Evolutionary conservation across 169 alveolate genomes (phyloP).

Genomic region (Cryptosporidium parvum): DNA sequence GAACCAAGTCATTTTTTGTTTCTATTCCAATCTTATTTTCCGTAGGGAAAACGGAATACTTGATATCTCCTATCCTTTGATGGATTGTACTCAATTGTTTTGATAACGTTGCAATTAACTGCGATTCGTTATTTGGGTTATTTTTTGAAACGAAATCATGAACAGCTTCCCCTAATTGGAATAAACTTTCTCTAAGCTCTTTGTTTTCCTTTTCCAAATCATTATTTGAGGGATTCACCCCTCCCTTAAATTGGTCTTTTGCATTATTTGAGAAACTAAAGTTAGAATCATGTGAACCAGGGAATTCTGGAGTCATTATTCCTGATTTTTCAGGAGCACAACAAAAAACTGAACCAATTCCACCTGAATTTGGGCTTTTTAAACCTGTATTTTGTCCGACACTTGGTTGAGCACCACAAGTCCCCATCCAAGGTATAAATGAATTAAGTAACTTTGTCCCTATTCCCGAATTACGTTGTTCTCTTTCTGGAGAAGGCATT

Average conservation of each 20-base stretch:
- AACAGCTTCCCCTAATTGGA: conserved; percentile 73
- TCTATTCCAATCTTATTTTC: conserved; percentile 20
- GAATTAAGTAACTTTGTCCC: conserved; percentile 41
- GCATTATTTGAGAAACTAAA: conserved; percentile 57
- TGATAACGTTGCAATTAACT: conserved; percentile 61
- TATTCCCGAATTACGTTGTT: conserved; percentile 19
- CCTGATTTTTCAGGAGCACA: conserved; percentile 22
- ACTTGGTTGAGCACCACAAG: conserved; percentile 52
- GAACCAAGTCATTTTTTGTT: conserved; percentile 37
- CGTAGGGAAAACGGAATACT: conserved; percentile 3
- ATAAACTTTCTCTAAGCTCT: conserved; percentile 63
- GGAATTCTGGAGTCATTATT: conserved; percentile 70
- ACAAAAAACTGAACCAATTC: conserved; percentile 27
- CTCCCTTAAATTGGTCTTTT: neutral
- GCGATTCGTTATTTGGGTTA: conserved; percentile 62
- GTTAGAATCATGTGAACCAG: conserved; percentile 65
- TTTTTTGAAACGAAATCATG: conserved; percentile 53
- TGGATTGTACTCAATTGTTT: conserved; percentile 49
- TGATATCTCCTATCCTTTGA: conserved; percentile 49
- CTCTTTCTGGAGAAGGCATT: conserved; percentile 55
- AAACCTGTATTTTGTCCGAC: neutral
- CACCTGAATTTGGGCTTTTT: conserved; percentile 14
- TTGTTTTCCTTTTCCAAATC: conserved; percentile 65
- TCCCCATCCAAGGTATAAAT: conserved; percentile 66
- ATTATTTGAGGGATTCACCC: neutral